Conservation (phyloP, 371 early-diverging fungal species). For the Batkoa obscura region DNA sequence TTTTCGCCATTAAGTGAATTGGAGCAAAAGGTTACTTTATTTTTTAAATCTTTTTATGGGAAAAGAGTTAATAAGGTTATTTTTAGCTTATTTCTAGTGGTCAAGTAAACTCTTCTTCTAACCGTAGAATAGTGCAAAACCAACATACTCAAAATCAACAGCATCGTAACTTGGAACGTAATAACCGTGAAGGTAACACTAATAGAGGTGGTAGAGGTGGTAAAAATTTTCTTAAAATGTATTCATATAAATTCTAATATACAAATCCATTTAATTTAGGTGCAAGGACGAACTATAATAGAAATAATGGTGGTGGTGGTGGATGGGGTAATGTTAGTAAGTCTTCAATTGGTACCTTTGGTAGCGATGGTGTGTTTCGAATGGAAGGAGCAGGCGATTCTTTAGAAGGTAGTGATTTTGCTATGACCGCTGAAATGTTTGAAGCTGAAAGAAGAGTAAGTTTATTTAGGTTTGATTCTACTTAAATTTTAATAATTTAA, state of each 20-base stretch:
- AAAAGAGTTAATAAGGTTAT: background rate
- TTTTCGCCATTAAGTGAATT: conserved; percentile 32
- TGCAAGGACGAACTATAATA: background rate
- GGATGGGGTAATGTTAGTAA: conserved; percentile 16
- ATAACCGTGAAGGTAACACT: conserved; percentile 10
- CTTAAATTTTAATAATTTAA: background rate
- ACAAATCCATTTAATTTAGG: conserved; percentile 1
- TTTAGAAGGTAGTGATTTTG: background rate
- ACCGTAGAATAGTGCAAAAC: conserved; percentile 24
- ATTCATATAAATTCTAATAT: background rate
- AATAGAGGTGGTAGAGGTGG: background rate
- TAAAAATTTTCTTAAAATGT: background rate
- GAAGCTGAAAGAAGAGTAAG: background rate
- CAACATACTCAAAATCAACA: conserved; percentile 8
- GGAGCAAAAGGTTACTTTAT: conserved; percentile 37
- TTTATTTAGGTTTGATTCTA: background rate
- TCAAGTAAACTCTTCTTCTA: conserved; percentile 20
- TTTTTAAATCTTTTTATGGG: background rate
- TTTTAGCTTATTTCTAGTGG: conserved; percentile 22
- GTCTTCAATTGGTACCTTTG: conserved; percentile 15
- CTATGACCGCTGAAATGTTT: background rate
- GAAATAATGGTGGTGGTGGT: conserved; percentile 3
- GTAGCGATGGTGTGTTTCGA: conserved; percentile 40
- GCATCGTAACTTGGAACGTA: conserved; percentile 12
- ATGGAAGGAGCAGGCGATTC: conserved; percentile 10